phyloP scores from a whole-genome alignment of 78 protist genomes.

The Dictyostelium citrinum region DNA sequence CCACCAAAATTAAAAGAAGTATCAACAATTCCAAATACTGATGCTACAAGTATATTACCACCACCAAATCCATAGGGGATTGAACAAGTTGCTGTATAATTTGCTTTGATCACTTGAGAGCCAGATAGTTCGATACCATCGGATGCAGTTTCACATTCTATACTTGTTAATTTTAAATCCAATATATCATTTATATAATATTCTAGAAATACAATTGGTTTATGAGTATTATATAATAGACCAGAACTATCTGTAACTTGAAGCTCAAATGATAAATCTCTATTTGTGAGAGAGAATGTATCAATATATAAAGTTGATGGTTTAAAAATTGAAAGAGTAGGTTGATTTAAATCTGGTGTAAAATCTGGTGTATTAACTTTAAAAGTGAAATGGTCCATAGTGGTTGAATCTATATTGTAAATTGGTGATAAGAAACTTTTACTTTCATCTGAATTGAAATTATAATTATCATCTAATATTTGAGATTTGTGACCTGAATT shows the following conservation, averaged over 20 bases:
- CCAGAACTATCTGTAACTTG: not conserved
- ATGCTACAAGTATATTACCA: not conserved
- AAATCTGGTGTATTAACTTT: not conserved
- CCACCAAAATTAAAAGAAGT: not conserved
- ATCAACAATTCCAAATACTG: conserved; percentile 8
- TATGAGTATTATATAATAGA: not conserved
- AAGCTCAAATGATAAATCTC: not conserved
- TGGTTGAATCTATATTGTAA: not conserved
- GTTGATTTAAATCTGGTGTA: not conserved
- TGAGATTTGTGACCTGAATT: not conserved
- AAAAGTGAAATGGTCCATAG: not conserved
- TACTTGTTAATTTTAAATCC: not conserved
- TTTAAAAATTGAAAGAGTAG: not conserved
- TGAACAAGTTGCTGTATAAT: not conserved
- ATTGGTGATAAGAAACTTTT: not conserved
- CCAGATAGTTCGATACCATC: not conserved
- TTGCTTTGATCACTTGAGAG: not conserved
- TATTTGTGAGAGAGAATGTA: not conserved
- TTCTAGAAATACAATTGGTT: not conserved
- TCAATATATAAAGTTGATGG: not conserved
- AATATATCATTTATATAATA: not conserved
- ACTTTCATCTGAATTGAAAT: not conserved
- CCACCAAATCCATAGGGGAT: not conserved
- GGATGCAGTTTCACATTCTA: not conserved
- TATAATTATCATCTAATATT: not conserved